Base-by-base conservation (phyloP, 2,329 filamentous ascomycete genomes). In the Mycosphaerella arachidis region DNA sequence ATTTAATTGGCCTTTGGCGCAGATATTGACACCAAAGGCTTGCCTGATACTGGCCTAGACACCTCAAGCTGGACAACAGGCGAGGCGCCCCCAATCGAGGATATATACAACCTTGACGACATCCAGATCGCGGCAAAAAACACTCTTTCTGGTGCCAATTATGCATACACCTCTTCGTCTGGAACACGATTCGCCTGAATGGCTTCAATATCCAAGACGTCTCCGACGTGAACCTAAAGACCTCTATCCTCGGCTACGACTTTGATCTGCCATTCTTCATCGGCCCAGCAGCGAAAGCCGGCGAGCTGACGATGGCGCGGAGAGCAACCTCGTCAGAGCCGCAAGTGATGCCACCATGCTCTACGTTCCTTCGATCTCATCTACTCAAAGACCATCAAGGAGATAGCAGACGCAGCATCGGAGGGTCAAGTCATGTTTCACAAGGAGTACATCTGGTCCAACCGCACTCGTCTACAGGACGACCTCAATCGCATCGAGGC, bases 201-300 rank as follows among this genome's bases (percentile, higher is more conserved):
- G 67, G 67, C 40, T 70, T 69, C 58, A 66, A 57, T 50, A 68
- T 70, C 48, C 50, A 52, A 13, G 65, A 70, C 43, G 65, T 67
- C 4, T 67, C 66, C 1, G 60, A 67, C 27, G 37, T 63, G 53
- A 66, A 68, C 43, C 59, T 66, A 27, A 67, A 64, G 30, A 96
- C 92, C 27, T 95, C 88, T 2, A 97, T 97, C 90, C 87, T 97
- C 12, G 92, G 92, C 65, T 86, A 88, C 40, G 90, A 89, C 70
- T 85, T 86, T 62, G 84, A 87, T 63, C 87, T 92, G 53, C 93
- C 93, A 27, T 94, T 96, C 78, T 97, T 97, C 77, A 88, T 97
- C 33, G 96, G 93, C 1, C 93, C 93, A 46, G 97, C 93, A 6
- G 93, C 93, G 0, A 83, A 97, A 9, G 93, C 93, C 67, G 96